phyloP scores from a whole-genome alignment of 176 grass and related monocot genomes.

The Cymbopogon citratus region DNA sequence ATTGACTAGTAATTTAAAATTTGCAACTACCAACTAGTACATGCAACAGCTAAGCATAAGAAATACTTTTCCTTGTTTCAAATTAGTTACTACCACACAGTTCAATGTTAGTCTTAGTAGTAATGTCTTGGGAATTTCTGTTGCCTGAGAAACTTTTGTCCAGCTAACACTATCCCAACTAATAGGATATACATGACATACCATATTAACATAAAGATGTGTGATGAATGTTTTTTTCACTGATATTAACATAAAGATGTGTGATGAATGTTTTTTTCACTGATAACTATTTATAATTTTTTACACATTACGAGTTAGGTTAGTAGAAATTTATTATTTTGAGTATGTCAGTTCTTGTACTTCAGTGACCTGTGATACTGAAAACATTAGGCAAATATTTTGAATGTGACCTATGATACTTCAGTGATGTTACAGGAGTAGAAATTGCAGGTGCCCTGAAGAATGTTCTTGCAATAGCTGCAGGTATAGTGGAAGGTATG shows the following conservation, averaged over 20 bases:
- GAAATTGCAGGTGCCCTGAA: slow-evolving; percentile 97
- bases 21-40: background rate
- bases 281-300: background rate
- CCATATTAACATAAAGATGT: background rate
- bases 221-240: background rate
- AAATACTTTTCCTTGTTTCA: background rate
- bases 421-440: slow-evolving; percentile 97
- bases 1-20: background rate
- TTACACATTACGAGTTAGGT: background rate
- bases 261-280: background rate
- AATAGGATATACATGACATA: background rate
- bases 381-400: slow-evolving; percentile 17
- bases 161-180: background rate
- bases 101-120: background rate
- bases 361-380: background rate
- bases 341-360: background rate
- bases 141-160: background rate
- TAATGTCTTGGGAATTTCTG: background rate
- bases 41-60: background rate
- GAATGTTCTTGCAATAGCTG: slow-evolving; percentile 96
- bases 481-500: slow-evolving; percentile 96
- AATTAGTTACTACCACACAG: background rate
- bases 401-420: slow-evolving; percentile 49
- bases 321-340: background rate
- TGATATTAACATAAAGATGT: background rate